Conservation (phyloP, 2,329 filamentous ascomycete genomes). For the Cladophialophora chaetospira region DNA sequence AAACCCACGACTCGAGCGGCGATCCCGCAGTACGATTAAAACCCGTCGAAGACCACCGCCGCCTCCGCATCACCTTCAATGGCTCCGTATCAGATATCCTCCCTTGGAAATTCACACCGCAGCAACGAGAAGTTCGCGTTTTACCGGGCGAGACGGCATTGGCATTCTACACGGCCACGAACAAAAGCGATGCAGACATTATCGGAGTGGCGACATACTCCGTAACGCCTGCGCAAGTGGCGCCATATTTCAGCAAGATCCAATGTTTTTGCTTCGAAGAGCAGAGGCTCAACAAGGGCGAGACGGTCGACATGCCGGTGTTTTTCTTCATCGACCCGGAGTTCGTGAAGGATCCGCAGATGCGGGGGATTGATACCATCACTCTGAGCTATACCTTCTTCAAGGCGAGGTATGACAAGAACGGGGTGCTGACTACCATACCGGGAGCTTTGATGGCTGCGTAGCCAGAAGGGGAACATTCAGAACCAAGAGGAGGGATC, state of each 20-base stretch:
- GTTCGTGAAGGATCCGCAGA: conserved; percentile 85
- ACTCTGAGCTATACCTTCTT: conserved; percentile 98
- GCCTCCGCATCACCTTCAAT: conserved; percentile 94
- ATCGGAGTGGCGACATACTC: conserved; percentile 98
- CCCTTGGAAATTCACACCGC: conserved; percentile 95
- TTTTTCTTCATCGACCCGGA: conserved; percentile 99
- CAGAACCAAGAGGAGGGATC: not conserved
- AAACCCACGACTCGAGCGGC: conserved; percentile 65
- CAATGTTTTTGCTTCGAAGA: conserved; percentile 99
- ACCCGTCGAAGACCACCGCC: conserved; percentile 77
- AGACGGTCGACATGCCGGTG: conserved; percentile 98
- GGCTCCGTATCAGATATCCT: conserved; percentile 92
- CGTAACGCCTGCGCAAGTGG: conserved; percentile 92
- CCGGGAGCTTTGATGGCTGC: conserved; percentile 27
- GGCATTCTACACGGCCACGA: conserved; percentile 96
- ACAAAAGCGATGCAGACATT: conserved; percentile 85
- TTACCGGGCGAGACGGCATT: conserved; percentile 94
- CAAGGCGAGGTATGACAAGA: conserved; percentile 84
- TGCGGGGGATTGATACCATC: conserved; percentile 92
- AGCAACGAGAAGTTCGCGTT: conserved; percentile 94
- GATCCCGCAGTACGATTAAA: conserved; percentile 76
- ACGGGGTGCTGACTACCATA: conserved; percentile 62
- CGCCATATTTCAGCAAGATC: conserved; percentile 98
- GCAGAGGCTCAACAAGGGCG: conserved; percentile 88
- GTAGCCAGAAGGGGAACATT: not conserved